Evolutionary conservation across 345 rosid genomes (phyloP), one percentile per base, ranked within the genome.

Genomic region (Murraya koenigii): DNA sequence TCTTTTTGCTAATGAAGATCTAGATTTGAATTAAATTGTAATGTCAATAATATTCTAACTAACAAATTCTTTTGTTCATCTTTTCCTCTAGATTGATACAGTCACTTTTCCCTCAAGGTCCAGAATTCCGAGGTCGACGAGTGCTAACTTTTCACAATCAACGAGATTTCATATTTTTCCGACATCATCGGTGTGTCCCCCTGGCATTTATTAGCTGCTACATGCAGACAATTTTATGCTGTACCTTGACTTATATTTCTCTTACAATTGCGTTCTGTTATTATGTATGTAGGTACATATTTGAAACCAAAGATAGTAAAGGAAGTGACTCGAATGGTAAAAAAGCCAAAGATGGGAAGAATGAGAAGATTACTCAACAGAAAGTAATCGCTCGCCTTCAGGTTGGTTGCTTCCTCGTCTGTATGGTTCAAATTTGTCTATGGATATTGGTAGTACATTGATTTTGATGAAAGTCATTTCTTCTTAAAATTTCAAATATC

Each of bases 121-220:
- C 97, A 33, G 82, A 94, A 75, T 93, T 94, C 76, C 93, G 86
- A 20, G 98, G 97, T 74, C 89, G 98, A 13, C 86, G 97, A 80
- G 97, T 97, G 84, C 96, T 89, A 22, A 97, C 99, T 17, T 94
- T 97, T 58, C 98, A 97, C 82, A 97, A 97, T 85, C 98, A 97
- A 84, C 89, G 98, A 1, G 99, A 97, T 82, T 94, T 91, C 67
- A 89, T 97, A 77, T 93, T 97, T 81, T 94, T 97, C 81, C 84
- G 99, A 55, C 99, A 97, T 82, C 99, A 94, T 75, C 84, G 99
- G 98, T 96, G 71, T 32, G 86, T 76, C 13, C 59, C 71, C 26
- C 11, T 25, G 28, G 30, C 72, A 39, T 58, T 78, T 13, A 56
- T 41, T 49, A 47, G 63, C 59, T 44, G 28, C n/a, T 58, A 33